Conservation (phyloP, 31 red algal species). For the Odonthalia washingtoniensis region DNA sequence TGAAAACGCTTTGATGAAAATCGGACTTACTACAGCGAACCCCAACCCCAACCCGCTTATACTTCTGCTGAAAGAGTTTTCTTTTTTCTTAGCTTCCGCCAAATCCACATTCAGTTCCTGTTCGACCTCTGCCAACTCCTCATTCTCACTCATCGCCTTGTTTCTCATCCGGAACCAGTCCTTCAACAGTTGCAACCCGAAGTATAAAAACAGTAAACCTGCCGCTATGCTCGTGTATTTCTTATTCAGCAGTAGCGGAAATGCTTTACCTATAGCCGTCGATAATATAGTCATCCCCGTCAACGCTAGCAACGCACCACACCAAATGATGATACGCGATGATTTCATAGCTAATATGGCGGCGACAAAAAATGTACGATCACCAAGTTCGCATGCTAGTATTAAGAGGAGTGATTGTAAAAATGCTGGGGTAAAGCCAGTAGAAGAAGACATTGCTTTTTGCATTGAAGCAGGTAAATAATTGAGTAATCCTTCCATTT, state of each 20-base stretch:
- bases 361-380: conserved; percentile 97
- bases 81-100: conserved; percentile 31
- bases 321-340: conserved; percentile 67
- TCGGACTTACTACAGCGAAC: not conserved
- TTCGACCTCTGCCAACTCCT: conserved; percentile 75
- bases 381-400: conserved; percentile 90
- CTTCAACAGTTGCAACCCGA: conserved; percentile 72
- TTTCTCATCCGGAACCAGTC: conserved; percentile 73
- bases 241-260: conserved; percentile 84
- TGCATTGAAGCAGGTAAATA: conserved; percentile 9
- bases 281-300: conserved; percentile 96
- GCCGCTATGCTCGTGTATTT: conserved; percentile 74
- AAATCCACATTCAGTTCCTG: conserved; percentile 52
- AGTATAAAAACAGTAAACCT: conserved; percentile 81
- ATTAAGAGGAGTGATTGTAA: conserved; percentile 81
- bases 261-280: conserved; percentile 80
- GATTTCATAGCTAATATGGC: conserved; percentile 96
- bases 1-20: conserved; percentile 72
- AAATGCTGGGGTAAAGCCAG: conserved; percentile 78
- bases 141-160: conserved; percentile 36
- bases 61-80: not conserved
- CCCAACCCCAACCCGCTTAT: not conserved
- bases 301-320: conserved; percentile 80
- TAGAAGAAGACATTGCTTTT: not conserved
- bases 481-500: not conserved